These are phyloP conservation scores for Penicillium flavigenum DNA, from an alignment of 495 filamentous ascomycete species.

Conservation along the genomic window DNA sequence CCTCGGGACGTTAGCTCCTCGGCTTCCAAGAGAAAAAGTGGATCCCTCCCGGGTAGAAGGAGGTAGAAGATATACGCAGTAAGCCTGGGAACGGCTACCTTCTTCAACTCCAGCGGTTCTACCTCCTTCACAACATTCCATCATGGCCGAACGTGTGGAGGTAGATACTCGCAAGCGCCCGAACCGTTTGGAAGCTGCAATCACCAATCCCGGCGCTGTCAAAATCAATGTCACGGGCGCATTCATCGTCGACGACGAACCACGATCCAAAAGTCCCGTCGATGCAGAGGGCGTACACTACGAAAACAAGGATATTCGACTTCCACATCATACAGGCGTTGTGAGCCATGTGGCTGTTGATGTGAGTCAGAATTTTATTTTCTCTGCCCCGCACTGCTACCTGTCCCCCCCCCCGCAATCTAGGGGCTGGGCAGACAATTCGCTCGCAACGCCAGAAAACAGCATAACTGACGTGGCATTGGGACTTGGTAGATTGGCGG, in stretches of 20 bases:
- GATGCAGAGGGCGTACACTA: constrained; percentile 63
- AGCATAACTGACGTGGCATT: constrained; percentile 24
- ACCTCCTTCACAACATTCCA: constrained; percentile 5
- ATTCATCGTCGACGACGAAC: constrained; percentile 88
- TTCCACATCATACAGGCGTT: constrained; percentile 88
- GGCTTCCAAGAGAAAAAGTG: constrained; percentile 3
- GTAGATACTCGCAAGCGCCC: constrained; percentile 25
- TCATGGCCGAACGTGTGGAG: constrained; percentile 24
- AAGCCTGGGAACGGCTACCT: constrained; percentile 43
- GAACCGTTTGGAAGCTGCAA: constrained; percentile 60
- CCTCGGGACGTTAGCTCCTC: constrained; percentile 29
- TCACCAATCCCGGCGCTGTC: constrained; percentile 79
- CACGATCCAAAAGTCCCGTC: constrained; percentile 48
- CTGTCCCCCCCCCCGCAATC: constrained; percentile 41
- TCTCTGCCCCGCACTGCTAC: constrained; percentile 35
- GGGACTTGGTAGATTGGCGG: constrained; percentile 80
- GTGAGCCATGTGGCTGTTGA: constrained; percentile 97
- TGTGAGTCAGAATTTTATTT: constrained; percentile 53
- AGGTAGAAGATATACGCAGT: constrained; percentile 54
- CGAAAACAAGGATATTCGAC: constrained; percentile 87
- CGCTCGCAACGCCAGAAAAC: constrained; percentile 7
- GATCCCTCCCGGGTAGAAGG: constrained; percentile 41
- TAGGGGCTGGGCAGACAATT: neutral
- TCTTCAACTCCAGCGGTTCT: constrained; percentile 8
- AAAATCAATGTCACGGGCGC: constrained; percentile 94